Base-by-base conservation (phyloP, 352 stramenopile genomes). In the Globisporangium spinosum region DNA sequence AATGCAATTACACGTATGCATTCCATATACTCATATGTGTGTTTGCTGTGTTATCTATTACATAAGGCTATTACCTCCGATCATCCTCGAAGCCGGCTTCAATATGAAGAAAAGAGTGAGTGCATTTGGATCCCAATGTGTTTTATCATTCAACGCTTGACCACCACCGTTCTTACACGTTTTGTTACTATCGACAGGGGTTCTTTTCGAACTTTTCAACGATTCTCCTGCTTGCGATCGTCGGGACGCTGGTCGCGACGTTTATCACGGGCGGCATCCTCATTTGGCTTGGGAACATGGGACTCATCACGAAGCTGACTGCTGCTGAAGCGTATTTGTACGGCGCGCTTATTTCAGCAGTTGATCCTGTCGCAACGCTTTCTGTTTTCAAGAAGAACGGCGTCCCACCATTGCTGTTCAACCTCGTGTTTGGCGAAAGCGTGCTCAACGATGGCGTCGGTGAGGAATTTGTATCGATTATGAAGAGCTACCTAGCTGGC, bases 401-500 rank as follows among this genome's bases (percentile, higher is more conserved):
- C 45, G 87, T 85, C 3, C 87, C 87, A 51, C 82, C 92, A 17
- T 78, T 95, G 25, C 75, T 98, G 6, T 98, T 98, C 72, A 98
- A 98, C 70, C 80, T 98, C 56, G 92, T 98, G 0, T 98, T 98
- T 77, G 96, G 96, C 43, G 96, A 98, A 76, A 97, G 85, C 62
- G 93, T 98, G 70, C 81, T 98, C 3, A 98, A 98, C 67, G 96
- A 98, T 69, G 94, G 91, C 60, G 90, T 98, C 34, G 87, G 83
- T 78, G 78, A 84, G 62, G 92, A 75, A 32, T 32, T 55, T 71
- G 71, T n/a, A 73, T 78, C 56, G 58, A 12, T 62, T 10, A 57
- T 59, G 47, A 0, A 64, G 10, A 13, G 65, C 20, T 58, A 0
- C 58, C 70, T 40, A 22, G n/a, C 34, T 51, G 29, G 3, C 22